phyloP scores from a whole-genome alignment of 1,284 basidiomycete genomes.

The Sporisorium reilianum region DNA sequence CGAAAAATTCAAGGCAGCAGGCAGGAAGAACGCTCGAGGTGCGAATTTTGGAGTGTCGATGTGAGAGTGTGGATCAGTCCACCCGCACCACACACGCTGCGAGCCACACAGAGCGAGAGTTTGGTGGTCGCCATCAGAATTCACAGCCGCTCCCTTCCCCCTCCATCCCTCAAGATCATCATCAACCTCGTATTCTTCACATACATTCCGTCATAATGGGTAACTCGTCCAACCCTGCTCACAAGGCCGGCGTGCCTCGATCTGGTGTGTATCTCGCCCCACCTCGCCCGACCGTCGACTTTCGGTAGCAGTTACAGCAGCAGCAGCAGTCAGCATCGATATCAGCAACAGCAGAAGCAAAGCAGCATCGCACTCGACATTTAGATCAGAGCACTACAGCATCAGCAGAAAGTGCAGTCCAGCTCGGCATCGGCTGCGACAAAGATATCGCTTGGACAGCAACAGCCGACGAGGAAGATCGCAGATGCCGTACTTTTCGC shows the following conservation, averaged over 20 bases:
- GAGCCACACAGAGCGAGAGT: conserved; percentile 3
- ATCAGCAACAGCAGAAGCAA: conserved; percentile 3
- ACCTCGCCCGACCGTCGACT: conserved; percentile 13
- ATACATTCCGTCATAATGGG: conserved; percentile 57
- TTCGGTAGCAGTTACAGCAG: conserved; percentile 7
- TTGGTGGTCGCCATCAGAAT: conserved; percentile 38
- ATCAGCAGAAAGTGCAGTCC: neutral
- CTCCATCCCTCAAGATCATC: conserved; percentile 56
- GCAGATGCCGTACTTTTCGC: neutral
- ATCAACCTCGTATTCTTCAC: conserved; percentile 22
- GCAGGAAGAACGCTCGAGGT: neutral
- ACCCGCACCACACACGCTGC: neutral
- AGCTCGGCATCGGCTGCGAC: neutral
- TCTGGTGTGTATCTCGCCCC: conserved; percentile 55
- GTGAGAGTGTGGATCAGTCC: neutral
- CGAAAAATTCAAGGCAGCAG: conserved; percentile 3
- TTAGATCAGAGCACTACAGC: neutral
- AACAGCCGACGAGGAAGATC: neutral
- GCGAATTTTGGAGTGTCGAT: neutral
- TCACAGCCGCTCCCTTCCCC: conserved; percentile 13
- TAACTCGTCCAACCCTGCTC: conserved; percentile 67
- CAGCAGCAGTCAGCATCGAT: conserved; percentile 4
- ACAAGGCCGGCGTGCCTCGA: conserved; percentile 66
- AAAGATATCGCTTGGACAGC: neutral
- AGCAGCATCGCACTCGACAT: neutral